A percentile compares a stretch with the other conserved stretches of the same genome.
These are phyloP conservation scores for Yamagishiella unicocca DNA, from an alignment of 139 green algal genomes.

Conservation along the genomic window DNA sequence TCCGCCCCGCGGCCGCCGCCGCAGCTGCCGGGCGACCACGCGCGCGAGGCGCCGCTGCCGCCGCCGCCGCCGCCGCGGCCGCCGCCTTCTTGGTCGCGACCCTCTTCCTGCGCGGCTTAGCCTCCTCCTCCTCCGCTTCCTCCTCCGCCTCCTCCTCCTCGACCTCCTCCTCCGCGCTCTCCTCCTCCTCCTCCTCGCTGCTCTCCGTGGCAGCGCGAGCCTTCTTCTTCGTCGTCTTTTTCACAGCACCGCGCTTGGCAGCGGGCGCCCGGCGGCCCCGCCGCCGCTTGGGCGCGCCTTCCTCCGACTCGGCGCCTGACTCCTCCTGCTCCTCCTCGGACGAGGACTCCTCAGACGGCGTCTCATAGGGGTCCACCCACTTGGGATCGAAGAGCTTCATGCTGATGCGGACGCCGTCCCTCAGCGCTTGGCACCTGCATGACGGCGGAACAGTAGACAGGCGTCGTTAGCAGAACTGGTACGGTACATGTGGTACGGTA, in stretches of 20 bases:
- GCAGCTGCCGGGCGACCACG: neutral
- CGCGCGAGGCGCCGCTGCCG: neutral
- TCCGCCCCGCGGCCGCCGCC: neutral
- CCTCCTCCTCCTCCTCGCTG: neutral
- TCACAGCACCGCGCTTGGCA: neutral
- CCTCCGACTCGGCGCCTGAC: neutral
- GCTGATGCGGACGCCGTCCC: slow-evolving; percentile 71
- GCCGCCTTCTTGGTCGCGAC: neutral
- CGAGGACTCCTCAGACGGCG: neutral
- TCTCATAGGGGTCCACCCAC: slow-evolving; percentile 48
- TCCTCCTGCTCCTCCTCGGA: slow-evolving; percentile 19
- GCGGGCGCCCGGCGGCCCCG: neutral
- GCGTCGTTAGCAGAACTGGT: too few relatives aligned
- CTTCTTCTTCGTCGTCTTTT: neutral
- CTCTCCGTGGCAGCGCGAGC: neutral
- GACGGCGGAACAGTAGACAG: too few relatives aligned
- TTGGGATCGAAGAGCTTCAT: slow-evolving; percentile 76
- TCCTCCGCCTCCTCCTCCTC: neutral
- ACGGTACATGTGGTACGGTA: too few relatives aligned
- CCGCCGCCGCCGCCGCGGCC: neutral
- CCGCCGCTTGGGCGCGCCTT: neutral
- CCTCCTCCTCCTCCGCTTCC: neutral
- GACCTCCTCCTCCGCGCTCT: neutral
- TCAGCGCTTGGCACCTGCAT: slow-evolving; percentile 57
- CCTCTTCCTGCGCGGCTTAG: neutral